Conservation (phyloP, 768 basidiomycete genomes). For the Pleurotus cornucopiae region DNA sequence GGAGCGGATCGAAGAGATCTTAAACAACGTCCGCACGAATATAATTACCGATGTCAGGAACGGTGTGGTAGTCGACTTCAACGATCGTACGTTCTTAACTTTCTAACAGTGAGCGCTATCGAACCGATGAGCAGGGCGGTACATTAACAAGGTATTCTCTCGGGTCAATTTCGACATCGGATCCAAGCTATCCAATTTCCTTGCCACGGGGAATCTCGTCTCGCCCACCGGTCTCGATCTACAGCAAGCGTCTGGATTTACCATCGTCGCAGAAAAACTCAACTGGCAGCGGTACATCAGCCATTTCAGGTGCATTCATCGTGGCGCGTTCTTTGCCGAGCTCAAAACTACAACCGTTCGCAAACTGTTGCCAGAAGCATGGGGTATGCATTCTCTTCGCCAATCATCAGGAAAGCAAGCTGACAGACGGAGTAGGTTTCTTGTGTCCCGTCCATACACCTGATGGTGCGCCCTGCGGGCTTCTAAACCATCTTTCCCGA, state of each 20-base stretch:
- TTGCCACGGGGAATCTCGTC: conserved; percentile 94
- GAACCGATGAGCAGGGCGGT: conserved; percentile 51
- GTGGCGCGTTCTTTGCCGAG: conserved; percentile 98
- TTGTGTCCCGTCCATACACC: conserved; percentile 98
- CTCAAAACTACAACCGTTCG: conserved; percentile 97
- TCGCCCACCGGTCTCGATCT: conserved; percentile 95
- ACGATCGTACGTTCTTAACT: conserved; percentile 60
- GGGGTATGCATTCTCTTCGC: conserved; percentile 57
- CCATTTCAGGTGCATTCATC: conserved; percentile 97
- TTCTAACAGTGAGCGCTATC: neutral
- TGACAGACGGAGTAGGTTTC: conserved; percentile 56
- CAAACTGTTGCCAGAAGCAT: conserved; percentile 94
- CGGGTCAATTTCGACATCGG: conserved; percentile 93
- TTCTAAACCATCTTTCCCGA: conserved; percentile 93
- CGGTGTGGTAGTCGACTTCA: conserved; percentile 78
- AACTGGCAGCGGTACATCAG: conserved; percentile 99
- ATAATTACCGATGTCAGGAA: conserved; percentile 74
- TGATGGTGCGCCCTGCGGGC: conserved; percentile 95
- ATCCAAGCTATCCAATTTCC: conserved; percentile 84
- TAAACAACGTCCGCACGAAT: conserved; percentile 67
- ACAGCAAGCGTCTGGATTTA: conserved; percentile 97
- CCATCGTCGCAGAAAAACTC: conserved; percentile 97
- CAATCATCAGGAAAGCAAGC: neutral
- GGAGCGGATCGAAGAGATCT: conserved; percentile 88
- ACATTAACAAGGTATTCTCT: conserved; percentile 69